These are phyloP conservation scores for Trichoderma semiorbis DNA, from an alignment of 2,329 filamentous ascomycete species.

Conservation along the genomic window DNA sequence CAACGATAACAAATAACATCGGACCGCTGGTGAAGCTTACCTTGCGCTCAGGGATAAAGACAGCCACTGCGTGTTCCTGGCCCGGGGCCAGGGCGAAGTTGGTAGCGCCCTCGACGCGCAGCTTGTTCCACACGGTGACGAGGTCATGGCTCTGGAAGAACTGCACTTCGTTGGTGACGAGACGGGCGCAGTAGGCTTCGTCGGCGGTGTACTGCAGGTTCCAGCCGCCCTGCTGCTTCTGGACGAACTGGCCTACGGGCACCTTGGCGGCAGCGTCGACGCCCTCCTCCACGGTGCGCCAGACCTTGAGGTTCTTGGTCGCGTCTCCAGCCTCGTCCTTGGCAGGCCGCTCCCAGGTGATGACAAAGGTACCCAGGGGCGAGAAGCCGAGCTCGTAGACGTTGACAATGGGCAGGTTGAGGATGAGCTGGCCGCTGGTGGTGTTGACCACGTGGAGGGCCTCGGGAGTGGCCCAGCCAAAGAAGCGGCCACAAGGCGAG, in stretches of 20 bases:
- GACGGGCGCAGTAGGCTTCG: conserved; percentile 87
- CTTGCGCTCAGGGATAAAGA: conserved; percentile 95
- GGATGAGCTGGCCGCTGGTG: conserved; percentile 68
- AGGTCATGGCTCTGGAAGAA: conserved; percentile 91
- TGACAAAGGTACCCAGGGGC: conserved; percentile 84
- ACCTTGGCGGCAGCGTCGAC: conserved; percentile 62
- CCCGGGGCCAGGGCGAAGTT: conserved; percentile 90
- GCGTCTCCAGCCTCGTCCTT: conserved; percentile 95
- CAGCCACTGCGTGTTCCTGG: conserved; percentile 85
- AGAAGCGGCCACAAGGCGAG: conserved; percentile 92
- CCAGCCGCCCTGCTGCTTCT: conserved; percentile 94
- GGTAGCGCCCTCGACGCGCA: conserved; percentile 83
- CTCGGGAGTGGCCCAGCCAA: conserved; percentile 89
- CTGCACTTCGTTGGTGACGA: conserved; percentile 95
- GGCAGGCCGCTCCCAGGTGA: conserved; percentile 90
- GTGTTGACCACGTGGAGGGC: conserved; percentile 83
- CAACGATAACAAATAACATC: background rate
- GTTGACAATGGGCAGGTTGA: conserved; percentile 72
- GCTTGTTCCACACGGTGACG: conserved; percentile 87
- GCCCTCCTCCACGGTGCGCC: conserved; percentile 74
- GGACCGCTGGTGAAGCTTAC: conserved; percentile 43
- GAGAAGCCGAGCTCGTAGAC: conserved; percentile 96
- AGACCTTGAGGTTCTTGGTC: conserved; percentile 94
- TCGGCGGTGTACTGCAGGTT: conserved; percentile 95
- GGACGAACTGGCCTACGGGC: conserved; percentile 84